These are phyloP conservation scores for Colletotrichum sidae DNA, from an alignment of 2,329 filamentous ascomycete genomes.

Conservation along the genomic window DNA sequence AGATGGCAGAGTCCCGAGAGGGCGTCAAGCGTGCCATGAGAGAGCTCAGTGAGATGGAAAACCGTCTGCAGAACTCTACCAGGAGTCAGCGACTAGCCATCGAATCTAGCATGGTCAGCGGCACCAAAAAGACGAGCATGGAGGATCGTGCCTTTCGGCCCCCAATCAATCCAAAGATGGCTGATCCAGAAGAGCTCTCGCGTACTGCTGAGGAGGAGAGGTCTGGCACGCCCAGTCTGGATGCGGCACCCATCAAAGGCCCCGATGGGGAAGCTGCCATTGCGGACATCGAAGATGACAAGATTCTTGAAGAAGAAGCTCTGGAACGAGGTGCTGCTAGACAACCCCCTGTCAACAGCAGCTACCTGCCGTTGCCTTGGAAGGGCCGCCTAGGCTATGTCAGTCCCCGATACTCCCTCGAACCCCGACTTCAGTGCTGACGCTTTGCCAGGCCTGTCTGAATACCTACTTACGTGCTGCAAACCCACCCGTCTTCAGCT, in stretches of 20 bases:
- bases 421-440: constrained; percentile 10
- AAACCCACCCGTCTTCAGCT: constrained; percentile 88
- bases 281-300: constrained; percentile 38
- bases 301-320: constrained; percentile 38
- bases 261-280: constrained; percentile 41
- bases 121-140: not conserved
- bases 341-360: constrained; percentile 84
- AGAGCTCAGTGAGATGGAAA: constrained; percentile 63
- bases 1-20: constrained; percentile 37
- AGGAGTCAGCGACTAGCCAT: constrained; percentile 61
- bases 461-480: constrained; percentile 90
- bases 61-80: constrained; percentile 54
- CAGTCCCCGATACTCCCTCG: constrained; percentile 46
- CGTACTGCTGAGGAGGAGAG: constrained; percentile 23
- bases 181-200: constrained; percentile 24
- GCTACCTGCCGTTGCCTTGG: constrained; percentile 88
- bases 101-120: constrained; percentile 51
- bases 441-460: constrained; percentile 75
- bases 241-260: constrained; percentile 40
- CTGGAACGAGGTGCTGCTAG: constrained; percentile 56
- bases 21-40: constrained; percentile 54
- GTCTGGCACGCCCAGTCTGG: constrained; percentile 30
- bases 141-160: constrained; percentile 6
- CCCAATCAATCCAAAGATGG: not conserved
- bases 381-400: constrained; percentile 91